Evolutionary conservation across 169 alveolate species (phyloP).

Genomic region (Plasmodium gonderi): DNA sequence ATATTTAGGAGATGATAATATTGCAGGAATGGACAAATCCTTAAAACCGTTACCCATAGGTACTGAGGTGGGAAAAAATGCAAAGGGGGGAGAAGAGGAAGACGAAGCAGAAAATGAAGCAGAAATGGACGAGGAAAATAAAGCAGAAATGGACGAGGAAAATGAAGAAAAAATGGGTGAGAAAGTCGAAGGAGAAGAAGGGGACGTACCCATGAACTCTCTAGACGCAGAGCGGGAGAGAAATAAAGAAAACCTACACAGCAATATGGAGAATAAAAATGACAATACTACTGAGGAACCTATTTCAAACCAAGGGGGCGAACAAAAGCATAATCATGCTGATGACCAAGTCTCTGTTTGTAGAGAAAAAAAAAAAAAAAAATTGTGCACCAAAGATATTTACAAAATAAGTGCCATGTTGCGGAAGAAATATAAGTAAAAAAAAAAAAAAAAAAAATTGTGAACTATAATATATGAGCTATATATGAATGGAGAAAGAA

Average conservation of each 20-base stretch:
- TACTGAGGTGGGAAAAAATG: too few relatives aligned
- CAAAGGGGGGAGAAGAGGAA: too few relatives aligned
- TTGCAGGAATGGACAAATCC: not conserved
- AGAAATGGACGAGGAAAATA: not conserved
- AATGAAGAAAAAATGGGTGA: not conserved
- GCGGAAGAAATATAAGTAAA: slow-evolving; percentile 33
- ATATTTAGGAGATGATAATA: not conserved
- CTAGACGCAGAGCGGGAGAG: not conserved
- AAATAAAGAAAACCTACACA: not conserved
- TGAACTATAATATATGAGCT: too few relatives aligned
- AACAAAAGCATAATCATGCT: not conserved
- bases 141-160: not conserved
- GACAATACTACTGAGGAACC: not conserved
- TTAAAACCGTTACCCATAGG: not conserved
- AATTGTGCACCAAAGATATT: slow-evolving; percentile 9
- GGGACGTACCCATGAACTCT: not conserved
- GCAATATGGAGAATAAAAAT: not conserved
- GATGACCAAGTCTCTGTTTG: not conserved
- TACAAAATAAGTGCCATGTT: slow-evolving; percentile 18
- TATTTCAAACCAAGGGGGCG: too few relatives aligned
- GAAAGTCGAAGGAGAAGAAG: not conserved
- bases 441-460: too few relatives aligned
- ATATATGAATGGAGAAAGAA: not conserved
- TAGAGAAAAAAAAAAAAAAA: not conserved
- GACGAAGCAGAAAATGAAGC: not conserved